A percentile compares a stretch with the other conserved stretches of the same genome.
phyloP scores from a whole-genome alignment of 208 protist species.

The Acanthamoeba divionensis region DNA sequence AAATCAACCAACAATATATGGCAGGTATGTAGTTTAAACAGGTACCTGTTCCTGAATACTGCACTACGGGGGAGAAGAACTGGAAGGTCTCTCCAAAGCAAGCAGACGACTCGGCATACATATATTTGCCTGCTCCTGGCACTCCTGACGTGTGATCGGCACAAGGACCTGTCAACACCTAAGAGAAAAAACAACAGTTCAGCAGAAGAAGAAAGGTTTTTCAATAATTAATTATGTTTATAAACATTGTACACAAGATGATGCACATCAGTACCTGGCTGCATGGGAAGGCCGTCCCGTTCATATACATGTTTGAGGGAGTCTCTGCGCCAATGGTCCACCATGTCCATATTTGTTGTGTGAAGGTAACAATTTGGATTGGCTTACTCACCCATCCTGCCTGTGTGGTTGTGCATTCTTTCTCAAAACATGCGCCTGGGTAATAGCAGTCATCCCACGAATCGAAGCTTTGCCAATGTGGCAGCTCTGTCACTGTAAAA shows the following conservation, averaged over 20 bases:
- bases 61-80: neutral
- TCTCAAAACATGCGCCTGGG: neutral
- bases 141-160: neutral
- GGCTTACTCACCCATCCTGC: neutral
- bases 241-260: too few relatives aligned
- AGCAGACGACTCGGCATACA: neutral
- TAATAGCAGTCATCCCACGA: constrained; percentile 7
- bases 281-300: neutral
- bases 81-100: neutral
- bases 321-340: neutral
- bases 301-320: neutral
- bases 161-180: neutral
- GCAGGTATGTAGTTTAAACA: neutral
- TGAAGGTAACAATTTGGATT: neutral
- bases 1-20: neutral
- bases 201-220: neutral
- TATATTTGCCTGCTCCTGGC: constrained; percentile 3
- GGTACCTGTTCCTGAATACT: neutral
- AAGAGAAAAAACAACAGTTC: neutral
- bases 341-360: neutral
- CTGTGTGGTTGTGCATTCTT: neutral
- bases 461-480: constrained; percentile 4
- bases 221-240: neutral
- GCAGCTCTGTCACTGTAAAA: constrained; percentile 1
- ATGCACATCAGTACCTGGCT: neutral